A percentile compares a stretch with the other conserved stretches of the same genome.
Conservation (phyloP, 1,284 basidiomycete species). For the Melampsora abietis-canadensis region DNA sequence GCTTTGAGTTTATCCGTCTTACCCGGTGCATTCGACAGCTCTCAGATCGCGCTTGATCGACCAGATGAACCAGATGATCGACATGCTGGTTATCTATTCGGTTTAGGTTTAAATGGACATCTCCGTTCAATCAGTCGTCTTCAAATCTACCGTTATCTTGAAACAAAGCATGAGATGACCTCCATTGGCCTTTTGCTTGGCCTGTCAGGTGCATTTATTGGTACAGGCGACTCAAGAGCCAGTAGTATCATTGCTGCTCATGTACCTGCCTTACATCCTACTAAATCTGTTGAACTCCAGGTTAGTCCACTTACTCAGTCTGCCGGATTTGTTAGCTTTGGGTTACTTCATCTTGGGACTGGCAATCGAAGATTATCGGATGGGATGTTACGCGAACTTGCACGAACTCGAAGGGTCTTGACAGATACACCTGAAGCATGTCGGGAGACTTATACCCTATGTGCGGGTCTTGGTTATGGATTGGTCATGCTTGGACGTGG, state of each 20-base stretch:
- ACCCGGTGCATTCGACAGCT: constrained; percentile 75
- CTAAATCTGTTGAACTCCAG: constrained; percentile 80
- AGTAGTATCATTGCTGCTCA: constrained; percentile 89
- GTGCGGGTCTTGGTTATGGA: constrained; percentile 84
- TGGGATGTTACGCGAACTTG: constrained; percentile 79
- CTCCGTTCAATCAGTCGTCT: constrained; percentile 81
- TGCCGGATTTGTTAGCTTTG: constrained; percentile 81
- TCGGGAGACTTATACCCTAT: constrained; percentile 85
- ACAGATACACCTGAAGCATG: constrained; percentile 46
- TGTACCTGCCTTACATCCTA: constrained; percentile 83
- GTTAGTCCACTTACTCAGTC: constrained; percentile 84
- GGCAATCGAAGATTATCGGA: constrained; percentile 87
- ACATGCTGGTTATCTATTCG: constrained; percentile 91
- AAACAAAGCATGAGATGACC: constrained; percentile 89
- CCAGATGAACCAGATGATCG: constrained; percentile 78
- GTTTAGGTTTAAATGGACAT: constrained; percentile 86
- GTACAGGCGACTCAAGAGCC: constrained; percentile 77
- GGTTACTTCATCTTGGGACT: constrained; percentile 82
- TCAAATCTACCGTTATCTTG: constrained; percentile 78
- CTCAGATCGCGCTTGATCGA: constrained; percentile 90
- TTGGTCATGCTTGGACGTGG: constrained; percentile 80
- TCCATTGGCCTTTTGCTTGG: constrained; percentile 90
- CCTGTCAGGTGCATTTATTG: constrained; percentile 84
- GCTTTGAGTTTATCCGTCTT: constrained; percentile 75
- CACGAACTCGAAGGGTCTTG: constrained; percentile 63